A percentile compares a stretch with the other conserved stretches of the same genome.
Conservation (phyloP, 106 monocot species). For the Dactylorhiza incarnata region DNA sequence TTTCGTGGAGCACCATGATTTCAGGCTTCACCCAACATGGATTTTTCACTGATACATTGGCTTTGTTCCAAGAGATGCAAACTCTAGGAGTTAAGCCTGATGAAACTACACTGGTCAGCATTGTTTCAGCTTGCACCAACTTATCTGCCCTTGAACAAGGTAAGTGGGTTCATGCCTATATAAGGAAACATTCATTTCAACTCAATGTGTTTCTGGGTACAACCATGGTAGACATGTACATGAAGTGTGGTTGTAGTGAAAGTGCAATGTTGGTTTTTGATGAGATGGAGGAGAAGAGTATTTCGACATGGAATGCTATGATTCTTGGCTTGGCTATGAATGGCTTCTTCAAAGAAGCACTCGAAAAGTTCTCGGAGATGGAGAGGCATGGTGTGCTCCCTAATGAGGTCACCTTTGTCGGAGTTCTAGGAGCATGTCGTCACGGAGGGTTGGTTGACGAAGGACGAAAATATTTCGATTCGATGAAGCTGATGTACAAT, state of each 20-base stretch:
- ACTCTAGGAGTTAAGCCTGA: slow-evolving; percentile 48
- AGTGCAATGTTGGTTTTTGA: slow-evolving; percentile 57
- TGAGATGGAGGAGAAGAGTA: slow-evolving; percentile 37
- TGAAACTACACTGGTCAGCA: slow-evolving; percentile 69
- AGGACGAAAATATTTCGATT: slow-evolving; percentile 46
- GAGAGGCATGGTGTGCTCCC: slow-evolving; percentile 48
- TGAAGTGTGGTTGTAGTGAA: slow-evolving; percentile 79
- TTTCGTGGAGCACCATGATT: slow-evolving; percentile 87
- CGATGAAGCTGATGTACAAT: slow-evolving; percentile 48
- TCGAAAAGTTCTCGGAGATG: slow-evolving; percentile 69
- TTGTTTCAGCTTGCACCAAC: slow-evolving; percentile 65
- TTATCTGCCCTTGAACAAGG: slow-evolving; percentile 72
- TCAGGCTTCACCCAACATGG: slow-evolving; percentile 62
- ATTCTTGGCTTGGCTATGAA: slow-evolving; percentile 83
- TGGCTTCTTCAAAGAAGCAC: slow-evolving; percentile 41
- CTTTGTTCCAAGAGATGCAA: slow-evolving; percentile 68
- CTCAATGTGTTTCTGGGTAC: slow-evolving; percentile 61
- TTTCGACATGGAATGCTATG: slow-evolving; percentile 80
- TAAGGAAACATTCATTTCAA: slow-evolving; percentile 23
- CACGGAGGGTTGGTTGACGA: slow-evolving; percentile 70
- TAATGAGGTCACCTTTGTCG: slow-evolving; percentile 87
- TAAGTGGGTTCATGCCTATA: slow-evolving; percentile 69
- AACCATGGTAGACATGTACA: slow-evolving; percentile 86
- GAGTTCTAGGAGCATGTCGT: slow-evolving; percentile 74
- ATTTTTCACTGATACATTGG: slow-evolving; percentile 45